These are phyloP conservation scores for Diophrys appendiculata DNA, from an alignment of 73 alveolate species.

Conservation along the genomic window DNA sequence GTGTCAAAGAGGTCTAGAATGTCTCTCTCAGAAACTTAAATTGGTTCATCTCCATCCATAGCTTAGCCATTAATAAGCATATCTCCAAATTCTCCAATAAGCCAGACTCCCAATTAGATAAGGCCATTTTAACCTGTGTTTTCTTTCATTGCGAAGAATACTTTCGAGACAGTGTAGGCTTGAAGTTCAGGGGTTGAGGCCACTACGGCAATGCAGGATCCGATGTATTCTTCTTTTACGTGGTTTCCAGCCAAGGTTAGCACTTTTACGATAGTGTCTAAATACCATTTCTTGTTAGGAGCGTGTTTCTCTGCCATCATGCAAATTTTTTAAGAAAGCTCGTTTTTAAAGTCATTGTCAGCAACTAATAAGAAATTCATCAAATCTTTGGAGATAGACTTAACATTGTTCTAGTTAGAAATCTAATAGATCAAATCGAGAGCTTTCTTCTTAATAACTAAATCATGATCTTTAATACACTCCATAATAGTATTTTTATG, in stretches of 20 bases:
- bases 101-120: conserved; percentile 62
- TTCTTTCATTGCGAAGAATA: conserved; percentile 42
- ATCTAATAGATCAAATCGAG: conserved; percentile 83
- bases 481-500: conserved; percentile 92
- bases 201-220: conserved; percentile 51
- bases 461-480: conserved; percentile 88
- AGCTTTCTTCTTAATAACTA: conserved; percentile 88
- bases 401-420: conserved; percentile 77
- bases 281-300: conserved; percentile 85
- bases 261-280: conserved; percentile 81
- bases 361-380: conserved; percentile 84
- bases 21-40: conserved; percentile 38
- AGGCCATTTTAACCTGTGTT: conserved; percentile 57
- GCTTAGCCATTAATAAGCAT: conserved; percentile 48
- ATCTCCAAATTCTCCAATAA: conserved; percentile 72
- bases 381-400: conserved; percentile 81
- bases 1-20: conserved; percentile 32
- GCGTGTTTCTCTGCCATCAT: conserved; percentile 79
- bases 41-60: conserved; percentile 41
- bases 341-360: conserved; percentile 88
- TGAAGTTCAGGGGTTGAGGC: conserved; percentile 78
- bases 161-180: conserved; percentile 60
- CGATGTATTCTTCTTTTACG: conserved; percentile 71
- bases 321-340: conserved; percentile 74
- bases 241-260: conserved; percentile 80